Evolutionary conservation across 1,284 basidiomycete genomes (phyloP), one percentile per base, ranked within the genome.

Genomic region (Trametes hirsuta): DNA sequence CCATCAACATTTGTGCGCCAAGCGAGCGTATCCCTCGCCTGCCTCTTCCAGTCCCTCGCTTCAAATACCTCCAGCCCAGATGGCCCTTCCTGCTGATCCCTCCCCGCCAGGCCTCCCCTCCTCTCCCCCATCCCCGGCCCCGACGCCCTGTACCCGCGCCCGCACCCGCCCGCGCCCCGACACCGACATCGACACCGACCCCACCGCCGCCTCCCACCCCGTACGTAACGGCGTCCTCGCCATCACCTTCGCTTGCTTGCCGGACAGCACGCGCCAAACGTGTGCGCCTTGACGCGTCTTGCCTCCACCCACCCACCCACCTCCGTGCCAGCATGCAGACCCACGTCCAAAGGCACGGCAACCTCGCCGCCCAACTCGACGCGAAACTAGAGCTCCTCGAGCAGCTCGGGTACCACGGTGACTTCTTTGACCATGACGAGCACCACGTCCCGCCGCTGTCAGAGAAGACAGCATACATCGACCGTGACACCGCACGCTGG

Each of bases 301-400:
- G 34, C 59, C 52, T 60, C 40, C 46, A 39, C 37, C 52, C 55
- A 47, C 41, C 61, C 58, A 52, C 50, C 50, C 53, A 36, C 57
- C 47, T 24, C 34, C 51, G 25, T 24, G 42, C 57, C 56, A 51
- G 52, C 65, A 67, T 67, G 68, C 63, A 67, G 14, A 39, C 55
- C 41, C 24, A 60, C 46, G 37, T 44, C 57, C 44, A 55, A n/a
- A 61, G 56, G 25, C 62, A 18, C 18, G 18, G 57, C 54, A 55
- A 51, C 53, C 39, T 67, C 36, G 55, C 61, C 50, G 55, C 56
- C 46, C 63, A 68, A 36, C 61, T 70, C 45, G 68, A 69, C 68
- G 65, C 65, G 55, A 69, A 71, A 49, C 67, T 72, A 50, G 69
- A 73, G 61, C 66, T 72, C 15, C 61, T 73, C 18, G 64, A 69